phyloP scores from a whole-genome alignment of 345 rosid species.

The Crucihimalaya himalaica region DNA sequence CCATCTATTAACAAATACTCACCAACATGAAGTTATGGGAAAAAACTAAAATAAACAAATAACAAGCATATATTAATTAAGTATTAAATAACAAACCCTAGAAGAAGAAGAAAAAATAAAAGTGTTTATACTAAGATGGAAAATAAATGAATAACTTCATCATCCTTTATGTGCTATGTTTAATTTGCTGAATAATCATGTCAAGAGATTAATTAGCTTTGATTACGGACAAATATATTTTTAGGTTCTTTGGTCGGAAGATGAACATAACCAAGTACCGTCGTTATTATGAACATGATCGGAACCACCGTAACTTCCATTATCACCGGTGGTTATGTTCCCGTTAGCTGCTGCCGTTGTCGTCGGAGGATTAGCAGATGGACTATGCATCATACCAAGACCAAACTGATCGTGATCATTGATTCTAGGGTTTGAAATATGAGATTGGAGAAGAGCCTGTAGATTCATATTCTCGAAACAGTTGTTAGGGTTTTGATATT shows the following conservation, averaged over 20 bases:
- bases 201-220: conserved; percentile 33
- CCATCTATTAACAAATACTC: conserved; percentile 29
- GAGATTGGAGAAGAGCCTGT: conserved; percentile 62
- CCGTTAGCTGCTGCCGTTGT: conserved; percentile 28
- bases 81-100: conserved; percentile 6
- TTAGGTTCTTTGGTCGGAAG: conserved; percentile 47
- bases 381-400: conserved; percentile 55
- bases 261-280: conserved; percentile 88
- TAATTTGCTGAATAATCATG: conserved; percentile 13
- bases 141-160: conserved; percentile 12
- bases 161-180: conserved; percentile 13
- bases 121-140: conserved; percentile 12
- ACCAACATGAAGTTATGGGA: conserved; percentile 18
- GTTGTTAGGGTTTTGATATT: conserved; percentile 35
- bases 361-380: conserved; percentile 42
- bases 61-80: conserved; percentile 8
- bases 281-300: conserved; percentile 45
- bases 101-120: background rate
- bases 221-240: background rate
- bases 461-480: conserved; percentile 55
- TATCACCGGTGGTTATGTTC: conserved; percentile 35
- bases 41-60: conserved; percentile 19
- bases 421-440: conserved; percentile 45
- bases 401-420: conserved; percentile 41
- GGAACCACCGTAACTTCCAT: conserved; percentile 46